Percentiles rank a stretch among this genome's conserved stretches.
Conservation (phyloP, 805 yeast species). For the Cyberlindnera maclurae region DNA sequence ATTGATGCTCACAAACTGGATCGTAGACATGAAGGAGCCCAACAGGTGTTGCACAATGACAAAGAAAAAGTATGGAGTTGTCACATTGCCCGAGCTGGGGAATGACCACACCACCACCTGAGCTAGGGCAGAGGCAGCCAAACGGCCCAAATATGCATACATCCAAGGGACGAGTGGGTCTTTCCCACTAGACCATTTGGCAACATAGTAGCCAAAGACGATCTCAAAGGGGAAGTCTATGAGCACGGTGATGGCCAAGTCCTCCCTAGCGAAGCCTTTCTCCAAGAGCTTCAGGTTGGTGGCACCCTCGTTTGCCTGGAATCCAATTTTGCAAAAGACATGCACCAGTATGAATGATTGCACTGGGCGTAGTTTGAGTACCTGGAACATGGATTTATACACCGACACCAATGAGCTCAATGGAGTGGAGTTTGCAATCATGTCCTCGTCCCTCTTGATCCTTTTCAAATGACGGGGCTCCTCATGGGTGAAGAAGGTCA, state of each 20-base stretch:
- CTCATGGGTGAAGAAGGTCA: conserved; percentile 60
- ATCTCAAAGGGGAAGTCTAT: conserved; percentile 96
- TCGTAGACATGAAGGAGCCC: conserved; percentile 88
- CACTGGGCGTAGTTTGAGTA: conserved; percentile 63
- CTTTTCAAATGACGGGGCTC: conserved; percentile 47
- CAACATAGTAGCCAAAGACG: conserved; percentile 91
- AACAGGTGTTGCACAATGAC: conserved; percentile 78
- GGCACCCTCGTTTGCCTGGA: conserved; percentile 94
- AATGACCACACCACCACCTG: conserved; percentile 65
- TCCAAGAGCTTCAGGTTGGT: conserved; percentile 88
- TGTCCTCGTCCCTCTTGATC: conserved; percentile 25
- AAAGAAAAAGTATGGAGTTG: conserved; percentile 50
- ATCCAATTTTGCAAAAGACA: conserved; percentile 79
- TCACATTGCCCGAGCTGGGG: conserved; percentile 48
- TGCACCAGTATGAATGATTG: conserved; percentile 70
- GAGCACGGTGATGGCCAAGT: conserved; percentile 82
- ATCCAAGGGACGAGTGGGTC: conserved; percentile 86
- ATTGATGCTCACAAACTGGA: conserved; percentile 89
- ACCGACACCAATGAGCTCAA: conserved; percentile 39
- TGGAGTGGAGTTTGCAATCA: conserved; percentile 19
- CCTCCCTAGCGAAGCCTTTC: conserved; percentile 89
- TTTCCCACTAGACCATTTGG: conserved; percentile 81
- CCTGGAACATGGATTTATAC: conserved; percentile 59
- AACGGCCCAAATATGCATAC: conserved; percentile 75
- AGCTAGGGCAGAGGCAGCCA: conserved; percentile 68